Evolutionary conservation across 805 yeast genomes (phyloP).

Genomic region (Lipomyces orientalis): DNA sequence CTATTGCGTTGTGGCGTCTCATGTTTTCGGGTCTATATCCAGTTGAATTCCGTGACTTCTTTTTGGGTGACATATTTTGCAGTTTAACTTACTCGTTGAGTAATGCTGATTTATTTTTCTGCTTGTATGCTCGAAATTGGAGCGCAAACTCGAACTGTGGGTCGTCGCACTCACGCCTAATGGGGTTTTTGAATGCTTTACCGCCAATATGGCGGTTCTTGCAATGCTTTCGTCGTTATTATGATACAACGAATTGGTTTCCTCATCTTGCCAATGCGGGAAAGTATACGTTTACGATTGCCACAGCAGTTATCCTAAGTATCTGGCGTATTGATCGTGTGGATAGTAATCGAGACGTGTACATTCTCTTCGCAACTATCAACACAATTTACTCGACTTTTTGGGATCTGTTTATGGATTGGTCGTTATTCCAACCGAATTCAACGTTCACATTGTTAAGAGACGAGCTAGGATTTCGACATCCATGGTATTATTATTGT

Average conservation of each 20-base stretch:
- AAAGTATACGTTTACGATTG: constrained; percentile 71
- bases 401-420: constrained; percentile 97
- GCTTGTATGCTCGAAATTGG: constrained; percentile 77
- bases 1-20: constrained; percentile 72
- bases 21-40: constrained; percentile 86
- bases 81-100: constrained; percentile 88
- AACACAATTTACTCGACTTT: constrained; percentile 71
- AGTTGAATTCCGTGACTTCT: constrained; percentile 93
- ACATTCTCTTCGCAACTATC: constrained; percentile 73
- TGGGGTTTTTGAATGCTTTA: constrained; percentile 84
- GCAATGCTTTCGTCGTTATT: constrained; percentile 89
- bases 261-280: constrained; percentile 91
- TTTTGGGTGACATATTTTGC: constrained; percentile 88
- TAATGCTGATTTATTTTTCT: constrained; percentile 82
- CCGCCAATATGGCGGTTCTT: constrained; percentile 91
- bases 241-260: constrained; percentile 93
- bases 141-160: constrained; percentile 63
- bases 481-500: constrained; percentile 66
- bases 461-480: constrained; percentile 68
- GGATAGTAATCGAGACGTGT: constrained; percentile 55
- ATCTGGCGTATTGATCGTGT: constrained; percentile 70
- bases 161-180: constrained; percentile 69
- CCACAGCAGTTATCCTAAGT: constrained; percentile 75
- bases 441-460: constrained; percentile 66
- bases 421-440: constrained; percentile 80